Evolutionary conservation across 768 basidiomycete genomes (phyloP).

Genomic region (Ramaria rubella): DNA sequence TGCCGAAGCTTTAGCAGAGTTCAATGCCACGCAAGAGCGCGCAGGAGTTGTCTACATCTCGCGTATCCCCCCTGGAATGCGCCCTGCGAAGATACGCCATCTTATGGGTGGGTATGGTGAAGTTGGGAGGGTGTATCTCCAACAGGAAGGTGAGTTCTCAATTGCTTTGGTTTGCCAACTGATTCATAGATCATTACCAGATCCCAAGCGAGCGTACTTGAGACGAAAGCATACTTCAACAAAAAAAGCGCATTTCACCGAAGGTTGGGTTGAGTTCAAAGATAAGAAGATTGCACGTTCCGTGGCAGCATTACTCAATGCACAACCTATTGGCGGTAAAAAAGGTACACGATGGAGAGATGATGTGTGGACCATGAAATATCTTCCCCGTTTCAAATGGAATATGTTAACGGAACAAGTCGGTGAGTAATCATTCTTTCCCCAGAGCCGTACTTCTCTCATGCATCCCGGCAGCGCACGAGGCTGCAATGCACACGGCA

Average conservation of each 20-base stretch:
- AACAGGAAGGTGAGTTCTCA: constrained; percentile 68
- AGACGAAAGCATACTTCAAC: constrained; percentile 75
- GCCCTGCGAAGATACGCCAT: constrained; percentile 90
- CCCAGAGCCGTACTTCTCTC: not conserved
- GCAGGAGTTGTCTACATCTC: constrained; percentile 93
- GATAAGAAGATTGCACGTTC: constrained; percentile 87
- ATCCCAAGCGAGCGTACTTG: constrained; percentile 81
- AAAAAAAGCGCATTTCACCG: constrained; percentile 82
- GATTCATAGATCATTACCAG: constrained; percentile 20
- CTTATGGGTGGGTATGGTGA: constrained; percentile 87
- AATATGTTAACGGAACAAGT: constrained; percentile 98
- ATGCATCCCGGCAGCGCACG: constrained; percentile 59
- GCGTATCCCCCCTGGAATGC: constrained; percentile 96
- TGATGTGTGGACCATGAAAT: constrained; percentile 99
- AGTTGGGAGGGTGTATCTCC: constrained; percentile 86
- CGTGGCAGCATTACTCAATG: constrained; percentile 93
- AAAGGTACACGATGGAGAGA: constrained; percentile 88
- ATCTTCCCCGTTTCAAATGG: constrained; percentile 97
- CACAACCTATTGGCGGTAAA: constrained; percentile 90
- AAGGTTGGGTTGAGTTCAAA: constrained; percentile 98
- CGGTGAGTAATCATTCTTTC: constrained; percentile 48
- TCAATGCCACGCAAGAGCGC: constrained; percentile 62
- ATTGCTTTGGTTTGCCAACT: not conserved
- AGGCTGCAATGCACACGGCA: constrained; percentile 81
- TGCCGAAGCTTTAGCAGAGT: constrained; percentile 66